Evolutionary conservation across 768 basidiomycete species (phyloP).

Genomic region (Infundibulicybe gibba): DNA sequence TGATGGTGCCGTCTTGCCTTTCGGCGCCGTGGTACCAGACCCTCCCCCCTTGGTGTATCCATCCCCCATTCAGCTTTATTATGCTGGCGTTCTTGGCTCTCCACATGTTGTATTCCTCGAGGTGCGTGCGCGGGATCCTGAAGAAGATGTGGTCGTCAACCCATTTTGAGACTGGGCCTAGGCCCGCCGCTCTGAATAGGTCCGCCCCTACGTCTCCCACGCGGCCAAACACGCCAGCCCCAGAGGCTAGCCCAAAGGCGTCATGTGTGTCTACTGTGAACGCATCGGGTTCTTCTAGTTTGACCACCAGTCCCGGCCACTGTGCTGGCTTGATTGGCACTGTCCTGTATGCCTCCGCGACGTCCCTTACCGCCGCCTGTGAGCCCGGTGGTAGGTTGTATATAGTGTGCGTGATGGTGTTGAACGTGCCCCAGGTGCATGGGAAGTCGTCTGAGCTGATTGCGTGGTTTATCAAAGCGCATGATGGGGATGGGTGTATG

Average conservation of each 20-base stretch:
- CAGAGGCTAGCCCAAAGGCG: slow-evolving; percentile 11
- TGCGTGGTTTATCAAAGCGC: background rate
- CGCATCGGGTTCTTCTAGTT: background rate
- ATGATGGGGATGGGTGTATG: background rate
- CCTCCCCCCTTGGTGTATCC: slow-evolving; percentile 3
- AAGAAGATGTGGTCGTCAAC: slow-evolving; percentile 22
- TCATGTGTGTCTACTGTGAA: slow-evolving; percentile 13
- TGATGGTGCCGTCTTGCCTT: slow-evolving; percentile 7
- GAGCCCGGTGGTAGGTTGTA: background rate
- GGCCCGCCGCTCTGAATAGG: slow-evolving; percentile 11
- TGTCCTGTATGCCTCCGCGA: background rate
- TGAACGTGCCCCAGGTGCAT: background rate
- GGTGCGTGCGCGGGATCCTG: slow-evolving; percentile 10
- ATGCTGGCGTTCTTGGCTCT: background rate
- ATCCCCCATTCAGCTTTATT: slow-evolving; percentile 2
- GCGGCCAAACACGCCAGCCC: slow-evolving; percentile 13
- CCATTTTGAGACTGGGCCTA: slow-evolving; percentile 18
- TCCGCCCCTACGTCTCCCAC: slow-evolving; percentile 12
- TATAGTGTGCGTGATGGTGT: background rate
- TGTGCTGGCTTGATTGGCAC: background rate
- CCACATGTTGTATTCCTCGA: slow-evolving; percentile 17
- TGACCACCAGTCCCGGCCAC: background rate
- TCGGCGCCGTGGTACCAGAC: slow-evolving; percentile 16
- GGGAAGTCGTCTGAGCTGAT: background rate
- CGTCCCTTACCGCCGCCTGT: background rate